Evolutionary conservation across 164 flowering plant species (phyloP).

Genomic region (Paratinospora sagittata): DNA sequence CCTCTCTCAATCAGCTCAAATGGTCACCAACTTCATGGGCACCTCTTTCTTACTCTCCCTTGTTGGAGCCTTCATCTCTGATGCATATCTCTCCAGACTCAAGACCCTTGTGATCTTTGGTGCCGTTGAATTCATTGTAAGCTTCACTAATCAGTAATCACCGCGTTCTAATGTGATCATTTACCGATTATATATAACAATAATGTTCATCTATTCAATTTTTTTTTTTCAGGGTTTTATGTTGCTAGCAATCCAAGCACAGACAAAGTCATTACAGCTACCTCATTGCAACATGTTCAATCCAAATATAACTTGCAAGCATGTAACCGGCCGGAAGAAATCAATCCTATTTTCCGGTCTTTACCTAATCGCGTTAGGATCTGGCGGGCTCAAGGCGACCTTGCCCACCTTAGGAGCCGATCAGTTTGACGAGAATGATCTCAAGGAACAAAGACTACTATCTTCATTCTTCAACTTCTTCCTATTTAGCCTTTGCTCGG

Average conservation of each 20-base stretch:
- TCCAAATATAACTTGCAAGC: conserved; percentile 13
- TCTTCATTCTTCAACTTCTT: conserved; percentile 36
- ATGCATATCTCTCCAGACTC: conserved; percentile 18
- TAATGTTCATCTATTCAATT: not conserved
- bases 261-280: conserved; percentile 18
- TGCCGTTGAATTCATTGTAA: conserved; percentile 18
- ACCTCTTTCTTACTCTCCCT: conserved; percentile 21
- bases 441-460: conserved; percentile 17
- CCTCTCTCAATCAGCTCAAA: conserved; percentile 15
- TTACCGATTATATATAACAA: not conserved
- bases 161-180: not conserved
- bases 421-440: conserved; percentile 28
- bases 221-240: conserved; percentile 27
- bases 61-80: conserved; percentile 22
- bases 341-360: conserved; percentile 27
- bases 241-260: conserved; percentile 33
- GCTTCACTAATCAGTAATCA: not conserved
- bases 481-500: conserved; percentile 30
- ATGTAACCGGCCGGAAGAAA: conserved; percentile 24
- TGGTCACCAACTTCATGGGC: conserved; percentile 22
- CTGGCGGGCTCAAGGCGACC: conserved; percentile 33
- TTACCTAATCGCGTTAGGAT: conserved; percentile 33
- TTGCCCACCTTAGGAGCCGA: conserved; percentile 34
- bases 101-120: conserved; percentile 18
- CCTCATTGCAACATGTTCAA: conserved; percentile 18